Evolutionary conservation across 345 rosid genomes (phyloP), one percentile per base, ranked within the genome.

Genomic region (Euclidium syriacum): DNA sequence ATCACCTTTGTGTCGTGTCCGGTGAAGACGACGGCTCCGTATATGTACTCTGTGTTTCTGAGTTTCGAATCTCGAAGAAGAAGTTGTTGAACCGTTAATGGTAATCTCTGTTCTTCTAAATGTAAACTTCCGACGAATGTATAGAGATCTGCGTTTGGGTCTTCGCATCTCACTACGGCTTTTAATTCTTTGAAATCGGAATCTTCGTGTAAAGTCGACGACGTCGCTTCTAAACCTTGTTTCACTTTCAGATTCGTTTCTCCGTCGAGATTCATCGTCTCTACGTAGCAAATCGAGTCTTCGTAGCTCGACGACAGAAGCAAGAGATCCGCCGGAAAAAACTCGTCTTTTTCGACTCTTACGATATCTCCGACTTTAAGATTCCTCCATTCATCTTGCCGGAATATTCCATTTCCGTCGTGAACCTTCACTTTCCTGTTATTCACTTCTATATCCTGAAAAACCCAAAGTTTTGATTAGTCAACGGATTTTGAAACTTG

Each of bases 271-370:
- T 94, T 94, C 73, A 71, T 94, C 41, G 97, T 90, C 74, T 94
- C 99, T 19, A 94, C 99, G 41, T 94, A 94, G 81, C 99, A 94
- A 51, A 87, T 84, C 46, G 90, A 85, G 20, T 94, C 97, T n/a
- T 83, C 97, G 29, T 85, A 83, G 70, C 83, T 87, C 6, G 99
- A 85, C 2, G 97, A 85, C 6, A 94, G 80, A 5, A 94, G 73
- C 71, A 94, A 75, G 55, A 94, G 95, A 78, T 94, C 99, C 41
- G 95, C 97, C 12, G 99, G 99, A 60, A 90, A 94, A 72, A 82
- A 94, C 70, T 87, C 96, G 77, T 94, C 97, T 71, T 85, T 90
- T 32, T 85, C 91, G n/a, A 94, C 91, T 75, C 77, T 90, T 9
- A 94, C 96, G 17, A 90, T 71, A 23, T 86, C 91, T 47, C 99